Conservation (phyloP, 495 filamentous ascomycete species). For the Penicillium herquei region DNA sequence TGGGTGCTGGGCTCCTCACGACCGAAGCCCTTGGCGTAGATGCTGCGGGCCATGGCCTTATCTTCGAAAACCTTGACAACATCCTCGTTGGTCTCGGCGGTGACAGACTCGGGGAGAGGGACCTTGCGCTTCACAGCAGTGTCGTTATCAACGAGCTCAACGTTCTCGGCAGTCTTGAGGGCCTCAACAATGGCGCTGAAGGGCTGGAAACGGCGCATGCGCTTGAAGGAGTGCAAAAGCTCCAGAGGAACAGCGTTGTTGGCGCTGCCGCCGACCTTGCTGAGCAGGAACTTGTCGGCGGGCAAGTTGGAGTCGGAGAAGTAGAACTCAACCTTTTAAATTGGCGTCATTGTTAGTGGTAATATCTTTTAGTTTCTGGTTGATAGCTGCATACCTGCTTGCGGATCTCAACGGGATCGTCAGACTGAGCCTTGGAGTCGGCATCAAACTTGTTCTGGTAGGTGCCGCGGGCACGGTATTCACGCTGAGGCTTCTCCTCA, state of each 20-base stretch:
- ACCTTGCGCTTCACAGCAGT: conserved; percentile 73
- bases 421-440: conserved; percentile 56
- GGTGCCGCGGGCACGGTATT: conserved; percentile 19
- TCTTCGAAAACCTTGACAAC: conserved; percentile 58
- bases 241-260: conserved; percentile 79
- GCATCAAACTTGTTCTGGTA: conserved; percentile 66
- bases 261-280: conserved; percentile 66
- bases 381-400: conserved; percentile 57
- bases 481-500: conserved; percentile 32
- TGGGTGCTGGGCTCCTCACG: conserved; percentile 75
- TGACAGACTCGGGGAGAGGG: conserved; percentile 51
- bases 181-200: conserved; percentile 78
- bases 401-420: conserved; percentile 74
- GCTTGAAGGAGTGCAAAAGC: conserved; percentile 78
- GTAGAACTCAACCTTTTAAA: conserved; percentile 87
- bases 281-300: conserved; percentile 81
- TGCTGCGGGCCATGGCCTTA: conserved; percentile 55
- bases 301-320: conserved; percentile 92
- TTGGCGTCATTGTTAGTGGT: conserved; percentile 5
- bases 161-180: conserved; percentile 65
- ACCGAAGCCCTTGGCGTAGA: conserved; percentile 86
- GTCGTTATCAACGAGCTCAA: conserved; percentile 68
- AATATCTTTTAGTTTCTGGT: background rate
- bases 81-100: conserved; percentile 38
- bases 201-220: conserved; percentile 90